phyloP scores from a whole-genome alignment of 2,329 filamentous ascomycete species.

The Fusarium sp. region DNA sequence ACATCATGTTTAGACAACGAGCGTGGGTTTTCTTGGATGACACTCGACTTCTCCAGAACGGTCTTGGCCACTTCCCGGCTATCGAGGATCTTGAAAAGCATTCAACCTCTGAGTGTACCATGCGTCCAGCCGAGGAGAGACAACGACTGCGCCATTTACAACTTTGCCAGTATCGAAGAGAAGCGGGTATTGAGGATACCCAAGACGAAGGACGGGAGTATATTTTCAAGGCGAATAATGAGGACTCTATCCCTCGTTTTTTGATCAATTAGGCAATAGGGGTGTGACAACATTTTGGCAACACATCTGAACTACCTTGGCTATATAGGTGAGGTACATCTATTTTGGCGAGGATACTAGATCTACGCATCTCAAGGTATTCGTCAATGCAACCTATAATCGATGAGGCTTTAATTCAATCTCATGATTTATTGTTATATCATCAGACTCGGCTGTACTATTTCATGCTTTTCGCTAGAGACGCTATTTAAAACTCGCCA shows the following conservation, averaged over 20 bases:
- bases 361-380: not conserved
- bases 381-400: too few relatives aligned
- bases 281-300: not conserved
- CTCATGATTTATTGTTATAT: not conserved
- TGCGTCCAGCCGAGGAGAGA: not conserved
- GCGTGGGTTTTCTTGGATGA: not conserved
- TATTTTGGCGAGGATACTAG: not conserved
- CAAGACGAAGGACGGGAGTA: too few relatives aligned
- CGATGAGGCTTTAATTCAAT: rapidly evolving
- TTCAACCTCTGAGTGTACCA: rapidly evolving
- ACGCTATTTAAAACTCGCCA: too few relatives aligned
- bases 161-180: not conserved
- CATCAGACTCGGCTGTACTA: not conserved
- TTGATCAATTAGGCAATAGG: not conserved
- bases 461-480: rapidly evolving
- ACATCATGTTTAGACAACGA: not conserved
- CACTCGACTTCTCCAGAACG: not conserved
- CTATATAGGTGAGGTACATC: not conserved
- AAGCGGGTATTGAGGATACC: not conserved
- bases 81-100: not conserved
- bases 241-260: not conserved
- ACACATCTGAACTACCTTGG: not conserved
- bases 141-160: not conserved
- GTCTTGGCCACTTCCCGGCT: not conserved
- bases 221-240: not conserved